Base-by-base conservation (phyloP, 176 grass and related monocot genomes). In the Cenchrus americanus region DNA sequence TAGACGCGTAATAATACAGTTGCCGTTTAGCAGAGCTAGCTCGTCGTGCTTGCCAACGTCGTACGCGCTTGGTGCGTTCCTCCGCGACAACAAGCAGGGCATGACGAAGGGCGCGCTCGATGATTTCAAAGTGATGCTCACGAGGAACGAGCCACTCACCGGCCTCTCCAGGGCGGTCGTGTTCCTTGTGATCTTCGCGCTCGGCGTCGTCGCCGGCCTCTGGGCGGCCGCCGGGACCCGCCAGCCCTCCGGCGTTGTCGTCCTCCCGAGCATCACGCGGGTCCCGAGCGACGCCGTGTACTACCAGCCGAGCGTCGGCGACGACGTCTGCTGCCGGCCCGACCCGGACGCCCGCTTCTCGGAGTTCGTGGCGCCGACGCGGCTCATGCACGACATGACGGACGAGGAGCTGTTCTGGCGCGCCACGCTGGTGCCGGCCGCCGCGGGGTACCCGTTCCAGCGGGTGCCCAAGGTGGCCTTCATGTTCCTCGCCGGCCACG, bases 381-480 rank as follows among this genome's bases (percentile, higher is more conserved):
- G 68, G 21, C 73, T 97, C 75, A 86, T 93, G 84, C 92, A 97
- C 81, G 80, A 66, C 62, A 94, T 97, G 95, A 89, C 85, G n/a
- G 92, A 97, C 79, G 79, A 78, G 43, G 88, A 94, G 86, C 88
- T 97, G 26, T 93, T 84, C 82, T 97, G 95, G 95, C 87, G 95
- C 50, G 92, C 95, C 12, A 89, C 92, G 14, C 82, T 97, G 86
- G 82, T 87, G 53, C 95, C 95, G 4, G 69, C 80, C 48, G 86
- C 73, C 81, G 61, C 53, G 12, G 61, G 44, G 49, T 93, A 79
- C 80, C 95, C 95, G 19, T 94, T 91, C 84, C 70, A 89, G 14
- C 88, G 90, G 44, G 87, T 88, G 78, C 92, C 95, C 17, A 98
- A 93, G 84, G 87, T 98, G 49, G 95, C 95, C 6, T 93, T 98